Evolutionary conservation across 768 basidiomycete species (phyloP).

Genomic region (Naganishia kalamii): DNA sequence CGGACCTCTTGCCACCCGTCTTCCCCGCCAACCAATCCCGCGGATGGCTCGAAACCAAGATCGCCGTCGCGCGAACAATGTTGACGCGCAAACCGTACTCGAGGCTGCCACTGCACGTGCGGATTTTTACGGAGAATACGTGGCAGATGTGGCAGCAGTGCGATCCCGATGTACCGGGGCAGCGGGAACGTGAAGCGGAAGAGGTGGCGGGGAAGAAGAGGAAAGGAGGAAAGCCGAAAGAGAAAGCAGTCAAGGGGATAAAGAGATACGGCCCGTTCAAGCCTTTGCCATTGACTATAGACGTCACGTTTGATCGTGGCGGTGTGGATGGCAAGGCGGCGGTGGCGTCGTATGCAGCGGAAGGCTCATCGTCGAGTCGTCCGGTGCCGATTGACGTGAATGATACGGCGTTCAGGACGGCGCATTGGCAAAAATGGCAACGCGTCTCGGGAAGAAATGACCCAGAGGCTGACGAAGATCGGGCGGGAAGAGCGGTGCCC

Average conservation of each 20-base stretch:
- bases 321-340: constrained; percentile 37
- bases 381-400: constrained; percentile 42
- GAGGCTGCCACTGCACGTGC: constrained; percentile 67
- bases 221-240: constrained; percentile 15
- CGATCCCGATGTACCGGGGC: neutral
- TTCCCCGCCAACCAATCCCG: constrained; percentile 38
- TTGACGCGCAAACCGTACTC: constrained; percentile 62
- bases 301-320: constrained; percentile 32
- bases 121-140: constrained; percentile 64
- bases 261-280: constrained; percentile 4
- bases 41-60: constrained; percentile 38
- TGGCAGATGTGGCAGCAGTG: constrained; percentile 53
- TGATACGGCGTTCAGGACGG: constrained; percentile 31
- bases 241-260: neutral
- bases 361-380: constrained; percentile 24
- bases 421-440: constrained; percentile 36
- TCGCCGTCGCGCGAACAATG: constrained; percentile 57
- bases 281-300: constrained; percentile 24
- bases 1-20: constrained; percentile 27
- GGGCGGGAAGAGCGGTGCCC: neutral
- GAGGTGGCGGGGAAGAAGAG: neutral
- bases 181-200: neutral
- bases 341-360: constrained; percentile 22
- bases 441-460: neutral
- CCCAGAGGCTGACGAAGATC: constrained; percentile 18